Base-by-base conservation (phyloP, 2,329 filamentous ascomycete genomes). In the Chalara sp. region DNA sequence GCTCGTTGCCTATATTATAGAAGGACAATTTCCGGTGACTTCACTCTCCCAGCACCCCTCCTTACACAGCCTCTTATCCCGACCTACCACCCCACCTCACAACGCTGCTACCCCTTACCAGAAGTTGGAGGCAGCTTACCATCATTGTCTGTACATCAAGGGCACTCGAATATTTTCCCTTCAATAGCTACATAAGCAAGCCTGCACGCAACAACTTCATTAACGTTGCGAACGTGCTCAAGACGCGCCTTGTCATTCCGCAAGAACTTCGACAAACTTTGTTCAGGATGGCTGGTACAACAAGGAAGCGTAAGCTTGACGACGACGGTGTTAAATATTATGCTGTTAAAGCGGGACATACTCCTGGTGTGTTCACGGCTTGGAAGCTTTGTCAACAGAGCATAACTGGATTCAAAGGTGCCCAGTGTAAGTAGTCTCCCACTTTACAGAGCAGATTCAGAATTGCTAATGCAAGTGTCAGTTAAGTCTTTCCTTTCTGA, bases 401-500 rank as follows among this genome's bases (percentile, higher is more conserved):
- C 63, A 84, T 76, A 37, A 71, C 74, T 0, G 80, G 81, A 1
- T 84, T 77, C 65, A 73, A 70, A 61, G 84, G 84, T 21, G 85
- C 86, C 51, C 69, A 78, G 35, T 89, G 86, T 89, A 72, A 67
- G 84, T 79, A 42, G 50, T 31, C 31, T 21, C 28, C 5, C 42
- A 6, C 32, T 39, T 29, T 46, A 30, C 43, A 21, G 30, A 35
- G 47, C 31, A 30, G n/a, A 21, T 12, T 28, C 31, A 37, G n/a
- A 44, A 6, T 5, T 13, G 21, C 32, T 43, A 13, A 30, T 8
- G 10, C 33, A 32, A 4, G 32, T 43, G 4, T 40, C 54, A 93
- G 89, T 87, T 73, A 92, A 93, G 71, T 89, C 86, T 1, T 96
- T 96, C 64, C 70, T 76, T 7, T 81, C 78, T 0, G 72, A 77